phyloP scores from a whole-genome alignment of 2,329 filamentous ascomycete genomes.

The Emergomyces africanus region DNA sequence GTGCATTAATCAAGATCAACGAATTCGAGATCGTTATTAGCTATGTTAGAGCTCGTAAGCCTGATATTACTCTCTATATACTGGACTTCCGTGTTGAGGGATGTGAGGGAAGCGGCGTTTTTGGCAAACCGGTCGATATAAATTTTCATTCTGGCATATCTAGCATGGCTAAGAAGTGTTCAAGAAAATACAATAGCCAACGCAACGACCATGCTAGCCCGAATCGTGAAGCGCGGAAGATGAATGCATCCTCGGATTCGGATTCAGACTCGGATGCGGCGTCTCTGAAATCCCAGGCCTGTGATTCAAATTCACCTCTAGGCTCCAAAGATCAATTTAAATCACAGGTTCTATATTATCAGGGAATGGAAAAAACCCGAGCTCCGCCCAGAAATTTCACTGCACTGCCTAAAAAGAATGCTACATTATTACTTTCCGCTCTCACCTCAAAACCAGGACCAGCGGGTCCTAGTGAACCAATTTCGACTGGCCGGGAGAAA shows the following conservation, averaged over 20 bases:
- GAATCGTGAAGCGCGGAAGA: not conserved
- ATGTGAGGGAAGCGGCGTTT: constrained; percentile 14
- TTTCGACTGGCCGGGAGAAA: not conserved
- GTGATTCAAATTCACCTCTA: not conserved
- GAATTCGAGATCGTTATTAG: constrained; percentile 25
- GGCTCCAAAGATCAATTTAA: not conserved
- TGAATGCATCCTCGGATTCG: not conserved
- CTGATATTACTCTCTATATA: constrained; percentile 14
- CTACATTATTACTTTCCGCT: not conserved
- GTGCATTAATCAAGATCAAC: constrained; percentile 19
- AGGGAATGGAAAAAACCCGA: not conserved
- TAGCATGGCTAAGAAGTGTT: constrained; percentile 1
- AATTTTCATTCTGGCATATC: constrained; percentile 5
- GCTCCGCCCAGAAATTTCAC: not conserved
- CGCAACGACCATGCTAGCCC: not conserved
- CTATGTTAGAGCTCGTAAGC: constrained; percentile 5
- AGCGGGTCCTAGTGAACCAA: not conserved
- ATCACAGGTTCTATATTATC: not conserved
- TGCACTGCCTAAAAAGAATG: not conserved
- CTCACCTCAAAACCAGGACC: not conserved
- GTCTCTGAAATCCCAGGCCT: not conserved
- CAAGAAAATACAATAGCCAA: not conserved
- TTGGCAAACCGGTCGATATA: constrained; percentile 16
- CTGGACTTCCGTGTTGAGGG: constrained; percentile 15
- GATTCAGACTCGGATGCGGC: not conserved